Percentiles rank a stretch among this genome's conserved stretches.
Evolutionary conservation across 345 rosid genomes (phyloP).

Genomic region (Pugionium dolabratum): DNA sequence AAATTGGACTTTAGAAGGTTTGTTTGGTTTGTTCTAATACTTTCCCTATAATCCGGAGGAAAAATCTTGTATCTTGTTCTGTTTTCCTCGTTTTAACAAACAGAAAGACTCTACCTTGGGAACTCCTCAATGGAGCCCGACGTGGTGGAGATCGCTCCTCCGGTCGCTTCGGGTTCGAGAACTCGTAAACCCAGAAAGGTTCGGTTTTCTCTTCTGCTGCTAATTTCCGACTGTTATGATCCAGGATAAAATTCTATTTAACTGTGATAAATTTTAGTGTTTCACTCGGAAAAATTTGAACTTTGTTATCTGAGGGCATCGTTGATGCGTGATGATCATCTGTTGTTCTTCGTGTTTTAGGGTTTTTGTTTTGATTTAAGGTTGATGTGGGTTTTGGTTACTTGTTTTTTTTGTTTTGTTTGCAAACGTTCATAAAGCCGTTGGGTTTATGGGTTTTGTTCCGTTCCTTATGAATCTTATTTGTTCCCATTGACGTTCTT

Average conservation of each 20-base stretch:
- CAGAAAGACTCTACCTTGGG: conserved; percentile 15
- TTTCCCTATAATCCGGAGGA: neutral
- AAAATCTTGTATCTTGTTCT: neutral
- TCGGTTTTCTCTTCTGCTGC: neutral
- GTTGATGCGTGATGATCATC: conserved; percentile 31
- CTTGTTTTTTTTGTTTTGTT: neutral
- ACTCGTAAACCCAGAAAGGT: conserved; percentile 60
- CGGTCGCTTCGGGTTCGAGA: conserved; percentile 38
- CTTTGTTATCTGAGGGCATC: neutral
- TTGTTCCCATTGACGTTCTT: neutral
- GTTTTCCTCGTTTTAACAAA: neutral
- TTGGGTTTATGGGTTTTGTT: neutral
- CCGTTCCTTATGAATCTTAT: conserved; percentile 1
- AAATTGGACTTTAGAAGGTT: too few species aligned
- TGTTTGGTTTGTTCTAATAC: too few species aligned
- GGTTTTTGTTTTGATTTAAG: conserved; percentile 17
- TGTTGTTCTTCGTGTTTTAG: conserved; percentile 3
- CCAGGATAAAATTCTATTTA: neutral
- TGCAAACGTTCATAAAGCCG: neutral
- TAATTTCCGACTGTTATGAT: neutral
- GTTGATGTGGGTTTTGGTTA: conserved; percentile 17
- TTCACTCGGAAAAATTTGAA: conserved; percentile 2
- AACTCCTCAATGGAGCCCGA: conserved; percentile 62
- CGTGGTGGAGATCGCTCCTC: conserved; percentile 69
- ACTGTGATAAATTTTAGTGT: conserved; percentile 4